phyloP scores from a whole-genome alignment of 106 monocot genomes.

The Dactylorhiza incarnata region DNA sequence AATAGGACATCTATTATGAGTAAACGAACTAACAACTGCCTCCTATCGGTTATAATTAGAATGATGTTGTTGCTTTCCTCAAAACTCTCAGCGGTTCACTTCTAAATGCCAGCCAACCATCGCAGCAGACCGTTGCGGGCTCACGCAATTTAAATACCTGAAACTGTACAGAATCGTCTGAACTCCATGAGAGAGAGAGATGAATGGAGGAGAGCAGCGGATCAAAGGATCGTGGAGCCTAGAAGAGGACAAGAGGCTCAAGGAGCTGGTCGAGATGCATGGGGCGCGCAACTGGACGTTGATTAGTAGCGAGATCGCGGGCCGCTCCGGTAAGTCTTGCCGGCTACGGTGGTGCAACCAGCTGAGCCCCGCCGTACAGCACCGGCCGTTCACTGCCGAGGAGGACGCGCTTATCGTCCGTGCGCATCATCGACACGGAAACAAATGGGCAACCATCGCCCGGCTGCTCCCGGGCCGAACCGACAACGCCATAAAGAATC shows the following conservation, averaged over 20 bases:
- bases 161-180: too few species aligned
- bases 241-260: slow-evolving; percentile 7
- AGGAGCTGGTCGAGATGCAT: slow-evolving; percentile 6
- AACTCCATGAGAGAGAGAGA: too few species aligned
- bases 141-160: too few species aligned
- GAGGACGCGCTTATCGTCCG: slow-evolving; percentile 7
- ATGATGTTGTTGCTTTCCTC: too few species aligned
- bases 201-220: not conserved
- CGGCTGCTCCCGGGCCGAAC: slow-evolving; percentile 4
- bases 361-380: slow-evolving; percentile 11
- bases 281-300: slow-evolving; percentile 13
- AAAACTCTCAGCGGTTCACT: too few species aligned
- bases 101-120: too few species aligned
- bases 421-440: slow-evolving; percentile 5
- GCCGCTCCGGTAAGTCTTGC: slow-evolving; percentile 8
- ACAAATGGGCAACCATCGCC: slow-evolving; percentile 13
- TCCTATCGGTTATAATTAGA: too few species aligned
- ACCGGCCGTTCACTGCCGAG: slow-evolving; percentile 8
- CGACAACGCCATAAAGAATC: slow-evolving; percentile 11
- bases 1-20: too few species aligned
- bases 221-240: slow-evolving; percentile 12
- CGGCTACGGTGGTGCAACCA: slow-evolving; percentile 13
- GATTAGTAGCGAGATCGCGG: slow-evolving; percentile 1
- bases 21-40: too few species aligned
- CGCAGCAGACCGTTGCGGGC: too few species aligned